Evolutionary conservation across 2,329 filamentous ascomycete species (phyloP), one percentile per base, ranked within the genome.

Genomic region (Alternaria alternata): DNA sequence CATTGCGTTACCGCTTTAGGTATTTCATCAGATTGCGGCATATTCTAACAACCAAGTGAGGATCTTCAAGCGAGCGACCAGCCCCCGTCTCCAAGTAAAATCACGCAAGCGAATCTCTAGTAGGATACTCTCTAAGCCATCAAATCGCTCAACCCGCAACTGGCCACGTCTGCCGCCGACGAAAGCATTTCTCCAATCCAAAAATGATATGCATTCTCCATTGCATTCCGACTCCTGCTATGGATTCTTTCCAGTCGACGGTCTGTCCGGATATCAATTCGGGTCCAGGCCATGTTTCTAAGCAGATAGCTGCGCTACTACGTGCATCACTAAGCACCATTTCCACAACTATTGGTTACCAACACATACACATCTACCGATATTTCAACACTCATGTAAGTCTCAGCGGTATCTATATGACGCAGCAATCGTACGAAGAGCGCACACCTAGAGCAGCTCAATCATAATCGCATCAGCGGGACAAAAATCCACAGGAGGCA

Each of bases 311-410:
- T 51, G 55, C 64, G 41, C 30, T 26, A 12, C 18, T 44, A 16
- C 20, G 22, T 57, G 49, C 49, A 66, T 63, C 64, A 67, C 42
- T 65, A 61, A 67, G 64, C 64, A 64, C 26, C 6, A 14, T 2
- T 5, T 22, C 20, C 6, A 26, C 42, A 20, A 32, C 46, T 22
- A 57, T 55, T 65, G 58, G 47, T 42, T 22, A 28, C 34, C 38
- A 38, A 38, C 26, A 6, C 49, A 24, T 22, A 38, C 48, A 32
- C 41, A 18, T 30, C 36, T 9, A 18, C 46, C 24, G 32, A 51
- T 28, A 18, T 51, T 11, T 9, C 30, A 22, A 38, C 24, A 8
- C 14, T 39, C 38, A 22, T 7, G n/a, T 49, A 14, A 32, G 22
- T 26, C 24, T 28, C 36, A 41, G 24, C n/a, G 18, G 16, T 51